These are phyloP conservation scores for Inga leiocalycina DNA, from an alignment of 306 rosid genomes.

Conservation along the genomic window DNA sequence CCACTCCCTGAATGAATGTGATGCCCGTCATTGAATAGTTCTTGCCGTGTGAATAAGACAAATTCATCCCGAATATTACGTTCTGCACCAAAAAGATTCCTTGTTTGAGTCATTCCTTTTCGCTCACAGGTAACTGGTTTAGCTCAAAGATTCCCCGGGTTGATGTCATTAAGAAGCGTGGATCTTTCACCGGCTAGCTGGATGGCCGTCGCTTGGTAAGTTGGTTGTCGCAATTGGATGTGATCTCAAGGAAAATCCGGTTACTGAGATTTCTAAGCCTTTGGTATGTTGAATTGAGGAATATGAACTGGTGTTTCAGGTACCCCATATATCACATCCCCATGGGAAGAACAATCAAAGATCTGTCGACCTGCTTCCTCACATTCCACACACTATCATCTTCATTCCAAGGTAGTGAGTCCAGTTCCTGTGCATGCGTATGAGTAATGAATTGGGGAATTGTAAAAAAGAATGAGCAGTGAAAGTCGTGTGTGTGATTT, in stretches of 20 bases:
- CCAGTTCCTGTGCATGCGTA: not conserved
- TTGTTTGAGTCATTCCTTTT: slow-evolving; percentile 18
- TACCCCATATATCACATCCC: slow-evolving; percentile 99
- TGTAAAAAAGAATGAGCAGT: not conserved
- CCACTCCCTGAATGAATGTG: not conserved
- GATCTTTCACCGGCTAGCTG: slow-evolving; percentile 99
- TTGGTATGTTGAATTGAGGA: not conserved
- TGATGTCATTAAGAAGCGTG: slow-evolving; percentile 89
- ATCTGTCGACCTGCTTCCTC: slow-evolving; percentile 90
- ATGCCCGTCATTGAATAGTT: slow-evolving; percentile 14
- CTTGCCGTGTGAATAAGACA: not conserved
- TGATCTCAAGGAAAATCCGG: not conserved
- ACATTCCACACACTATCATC: slow-evolving; percentile 95
- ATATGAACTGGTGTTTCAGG: slow-evolving; percentile 49
- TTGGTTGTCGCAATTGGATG: not conserved
- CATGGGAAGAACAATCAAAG: slow-evolving; percentile 93
- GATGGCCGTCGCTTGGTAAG: slow-evolving; percentile 96
- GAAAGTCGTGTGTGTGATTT: not conserved
- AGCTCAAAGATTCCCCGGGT: slow-evolving; percentile 82
- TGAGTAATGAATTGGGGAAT: not conserved
- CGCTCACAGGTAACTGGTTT: slow-evolving; percentile 65
- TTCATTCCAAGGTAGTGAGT: slow-evolving; percentile 82
- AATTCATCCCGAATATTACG: slow-evolving; percentile 12
- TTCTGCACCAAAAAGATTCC: slow-evolving; percentile 30
- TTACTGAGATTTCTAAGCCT: not conserved